Percentiles rank a stretch among this genome's conserved stretches.
phyloP scores from a whole-genome alignment of 768 basidiomycete species.

The Serendipita vermifera region DNA sequence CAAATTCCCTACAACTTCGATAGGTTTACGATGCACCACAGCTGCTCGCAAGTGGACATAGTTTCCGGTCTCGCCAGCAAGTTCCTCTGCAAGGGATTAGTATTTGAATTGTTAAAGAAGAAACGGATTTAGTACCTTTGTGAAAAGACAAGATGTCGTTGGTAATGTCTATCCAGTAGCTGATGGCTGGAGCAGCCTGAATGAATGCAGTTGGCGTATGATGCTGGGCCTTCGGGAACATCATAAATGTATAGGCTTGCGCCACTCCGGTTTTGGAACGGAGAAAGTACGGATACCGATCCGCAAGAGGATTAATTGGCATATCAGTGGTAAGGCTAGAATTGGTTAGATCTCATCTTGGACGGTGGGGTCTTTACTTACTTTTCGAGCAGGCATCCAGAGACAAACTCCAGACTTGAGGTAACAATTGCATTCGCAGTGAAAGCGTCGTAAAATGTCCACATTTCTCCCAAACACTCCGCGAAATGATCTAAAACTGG shows the following conservation, averaged over 20 bases:
- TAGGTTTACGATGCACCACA: neutral
- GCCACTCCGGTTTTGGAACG: constrained; percentile 5
- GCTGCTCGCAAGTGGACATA: constrained; percentile 5
- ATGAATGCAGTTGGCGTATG: neutral
- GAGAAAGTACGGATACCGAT: constrained; percentile 1
- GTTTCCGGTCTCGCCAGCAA: neutral
- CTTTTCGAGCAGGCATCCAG: neutral
- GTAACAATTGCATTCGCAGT: constrained; percentile 5
- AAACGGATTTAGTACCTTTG: too few relatives aligned
- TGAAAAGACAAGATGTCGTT: constrained; percentile 5
- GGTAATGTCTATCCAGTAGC: constrained; percentile 8
- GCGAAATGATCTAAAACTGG: neutral
- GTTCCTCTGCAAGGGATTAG: too few relatives aligned
- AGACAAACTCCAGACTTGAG: neutral
- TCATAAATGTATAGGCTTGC: constrained; percentile 5
- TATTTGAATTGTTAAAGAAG: too few relatives aligned
- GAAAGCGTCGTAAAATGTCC: constrained; percentile 6
- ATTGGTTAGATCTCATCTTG: too few relatives aligned
- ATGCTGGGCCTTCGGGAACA: neutral
- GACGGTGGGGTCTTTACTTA: too few relatives aligned
- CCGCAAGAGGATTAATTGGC: neutral
- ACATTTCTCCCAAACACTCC: neutral
- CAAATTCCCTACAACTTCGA: neutral
- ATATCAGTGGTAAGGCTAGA: neutral
- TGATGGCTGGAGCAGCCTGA: constrained; percentile 1